These are phyloP conservation scores for Afroboletus lepidellus DNA, from an alignment of 1,284 basidiomycete genomes.

Conservation along the genomic window DNA sequence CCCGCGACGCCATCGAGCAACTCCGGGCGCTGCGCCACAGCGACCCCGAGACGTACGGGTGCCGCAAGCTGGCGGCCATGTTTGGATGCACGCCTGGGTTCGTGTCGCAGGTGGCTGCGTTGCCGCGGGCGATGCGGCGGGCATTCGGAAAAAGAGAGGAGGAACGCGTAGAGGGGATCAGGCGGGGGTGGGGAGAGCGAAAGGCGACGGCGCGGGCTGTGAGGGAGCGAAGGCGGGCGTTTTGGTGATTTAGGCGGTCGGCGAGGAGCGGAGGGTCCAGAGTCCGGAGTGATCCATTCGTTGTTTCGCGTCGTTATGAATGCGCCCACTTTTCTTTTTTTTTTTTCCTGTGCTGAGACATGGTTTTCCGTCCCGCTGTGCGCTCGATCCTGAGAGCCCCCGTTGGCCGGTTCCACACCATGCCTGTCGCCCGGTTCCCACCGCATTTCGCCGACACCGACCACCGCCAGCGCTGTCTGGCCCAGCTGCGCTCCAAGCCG, in stretches of 20 bases:
- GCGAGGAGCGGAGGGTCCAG: slow-evolving; percentile 5
- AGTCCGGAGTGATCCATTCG: slow-evolving; percentile 2
- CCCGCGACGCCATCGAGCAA: slow-evolving; percentile 52
- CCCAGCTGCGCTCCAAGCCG: slow-evolving; percentile 60
- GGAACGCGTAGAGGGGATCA: slow-evolving; percentile 38
- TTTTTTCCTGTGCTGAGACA: neutral
- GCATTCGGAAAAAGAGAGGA: slow-evolving; percentile 40
- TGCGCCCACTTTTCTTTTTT: neutral
- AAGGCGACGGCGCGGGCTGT: slow-evolving; percentile 55
- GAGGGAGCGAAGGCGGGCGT: slow-evolving; percentile 51
- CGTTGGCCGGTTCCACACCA: slow-evolving; percentile 18
- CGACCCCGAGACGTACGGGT: slow-evolving; percentile 52
- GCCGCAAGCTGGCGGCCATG: slow-evolving; percentile 52
- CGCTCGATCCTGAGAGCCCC: neutral
- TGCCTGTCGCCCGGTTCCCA: slow-evolving; percentile 39
- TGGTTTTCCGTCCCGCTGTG: neutral
- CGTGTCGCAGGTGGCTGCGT: slow-evolving; percentile 54
- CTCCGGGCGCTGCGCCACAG: slow-evolving; percentile 54
- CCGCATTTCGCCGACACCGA: slow-evolving; percentile 52
- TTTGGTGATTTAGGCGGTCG: slow-evolving; percentile 53
- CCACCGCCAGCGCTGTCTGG: slow-evolving; percentile 58
- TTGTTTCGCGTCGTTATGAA: neutral
- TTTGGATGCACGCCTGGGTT: slow-evolving; percentile 58
- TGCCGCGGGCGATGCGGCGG: slow-evolving; percentile 47
- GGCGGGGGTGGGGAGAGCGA: slow-evolving; percentile 59